Base-by-base conservation (phyloP, 192 early-diverging fungal species). In the Entophlyctis luteolus region DNA sequence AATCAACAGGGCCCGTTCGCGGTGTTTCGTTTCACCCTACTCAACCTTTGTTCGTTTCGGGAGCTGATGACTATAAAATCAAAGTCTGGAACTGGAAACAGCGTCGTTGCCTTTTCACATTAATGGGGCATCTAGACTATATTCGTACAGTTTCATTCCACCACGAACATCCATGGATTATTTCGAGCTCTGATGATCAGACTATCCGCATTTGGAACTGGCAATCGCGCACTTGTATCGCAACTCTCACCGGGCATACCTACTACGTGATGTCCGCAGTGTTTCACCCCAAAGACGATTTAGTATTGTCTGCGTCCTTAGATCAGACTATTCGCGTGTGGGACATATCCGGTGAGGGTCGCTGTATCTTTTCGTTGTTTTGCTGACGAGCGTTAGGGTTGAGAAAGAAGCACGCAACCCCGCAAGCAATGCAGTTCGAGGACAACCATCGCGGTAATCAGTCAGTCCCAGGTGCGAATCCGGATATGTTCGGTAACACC, bases 141-240 rank as follows among this genome's bases (percentile, higher is more conserved):
- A 93, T 99, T 37, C 91, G 97, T 57, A 93, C 93, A 2, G 93
- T 95, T 1, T 92, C 81, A 75, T 99, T 99, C 78, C 97, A 99
- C 72, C 90, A 92, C 68, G 97, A 99, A 76, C 87, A 89, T 69
- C 97, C 97, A 32, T 99, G 97, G 97, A 97, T 99, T 56, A 88
- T 98, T 62, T 89, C 84, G 62, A 90, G 91, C 55, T 95, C 93
- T 4, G 97, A 99, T 69, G 97, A 99, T 78, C 94, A 99, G 72
- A 98, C 97, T 6, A 95, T 98, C 67, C 91, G 97, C 52, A 98
- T 99, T 58, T 99, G 97, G 97, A 99, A 99, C 84, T 99, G 97
- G 97, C 97, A 99, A 77, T 95, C 93, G 33, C 82, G 95, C 55
- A 95, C 88, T 75, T 98, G 94, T 70, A 97, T 99, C 65, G 93